A percentile compares a stretch with the other conserved stretches of the same genome.
These are phyloP conservation scores for Pichia insulana DNA, from an alignment of 805 yeast genomes.

Conservation along the genomic window DNA sequence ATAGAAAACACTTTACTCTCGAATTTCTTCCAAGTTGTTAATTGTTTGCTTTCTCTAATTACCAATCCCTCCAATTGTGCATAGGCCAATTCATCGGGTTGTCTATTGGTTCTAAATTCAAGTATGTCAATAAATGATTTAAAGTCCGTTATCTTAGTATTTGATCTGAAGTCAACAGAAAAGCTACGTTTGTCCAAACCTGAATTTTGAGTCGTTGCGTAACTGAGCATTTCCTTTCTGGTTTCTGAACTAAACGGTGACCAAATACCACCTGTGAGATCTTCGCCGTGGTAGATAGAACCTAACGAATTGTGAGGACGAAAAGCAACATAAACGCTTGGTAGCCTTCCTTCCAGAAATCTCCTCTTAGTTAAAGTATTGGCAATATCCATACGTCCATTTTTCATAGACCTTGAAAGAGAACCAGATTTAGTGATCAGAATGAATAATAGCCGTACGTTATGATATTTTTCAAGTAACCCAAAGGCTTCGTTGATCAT, in stretches of 20 bases:
- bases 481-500: slow-evolving; percentile 31
- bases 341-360: slow-evolving; percentile 69
- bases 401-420: slow-evolving; percentile 73
- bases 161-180: slow-evolving; percentile 72
- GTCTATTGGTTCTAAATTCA: slow-evolving; percentile 66
- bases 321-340: slow-evolving; percentile 77
- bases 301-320: slow-evolving; percentile 55
- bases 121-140: slow-evolving; percentile 61
- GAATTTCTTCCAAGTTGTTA: slow-evolving; percentile 61
- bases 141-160: slow-evolving; percentile 63
- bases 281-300: slow-evolving; percentile 66
- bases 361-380: slow-evolving; percentile 74
- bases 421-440: slow-evolving; percentile 72
- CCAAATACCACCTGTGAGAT: slow-evolving; percentile 78
- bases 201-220: slow-evolving; percentile 67
- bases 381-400: slow-evolving; percentile 88
- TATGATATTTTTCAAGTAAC: slow-evolving; percentile 48
- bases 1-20: slow-evolving; percentile 71
- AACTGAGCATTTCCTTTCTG: slow-evolving; percentile 51
- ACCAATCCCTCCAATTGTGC: slow-evolving; percentile 32
- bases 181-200: slow-evolving; percentile 70
- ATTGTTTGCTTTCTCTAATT: slow-evolving; percentile 39
- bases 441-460: slow-evolving; percentile 73
- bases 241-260: slow-evolving; percentile 62
- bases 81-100: slow-evolving; percentile 76